Base-by-base conservation (phyloP, 2,329 filamentous ascomycete species). In the Pestalotiopsis fici region DNA sequence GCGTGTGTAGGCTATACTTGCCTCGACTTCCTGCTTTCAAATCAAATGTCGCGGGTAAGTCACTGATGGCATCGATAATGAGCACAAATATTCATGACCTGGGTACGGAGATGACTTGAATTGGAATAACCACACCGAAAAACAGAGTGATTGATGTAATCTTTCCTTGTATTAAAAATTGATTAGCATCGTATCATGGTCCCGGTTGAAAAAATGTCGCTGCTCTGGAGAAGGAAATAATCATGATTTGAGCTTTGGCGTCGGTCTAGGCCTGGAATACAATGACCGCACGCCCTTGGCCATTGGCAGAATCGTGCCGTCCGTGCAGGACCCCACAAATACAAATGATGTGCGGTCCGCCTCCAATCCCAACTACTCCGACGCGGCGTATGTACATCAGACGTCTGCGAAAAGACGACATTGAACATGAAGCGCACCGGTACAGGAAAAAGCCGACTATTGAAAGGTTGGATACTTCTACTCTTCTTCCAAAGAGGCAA, bases 261-360 rank as follows among this genome's bases (percentile, higher is more conserved):
- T 11, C 15, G 57, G n/a, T 37, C 43, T 50, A 50, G 43, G 43
- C 43, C 43, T 50, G 6, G 43, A 50, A 21, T 50, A 50, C 43
- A 50, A 50, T 50, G 27, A 13, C 55, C 18, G 55, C 55, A 15
- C 5, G 28, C 57, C 13, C n/a, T 35, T 31, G 13, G 28, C 18
- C 21, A 35, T 60, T 60, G 57, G 57, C 31, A 60, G 57, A 31
- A 60, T 60, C 31, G 57, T 60, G 57, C 57, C 57, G 57, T 60
- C 13, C 57, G 37, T 60, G 57, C 57, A 60, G 57, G 25, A 13
- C 57, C 57, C 57, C 57, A 60, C 57, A 60, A n/a, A 37, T 37
- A 15, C 57, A n/a, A n/a, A n/a, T n/a, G n/a, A n/a, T n/a, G 13
- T 37, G 11, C 31, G 31, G 6, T 21, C 57, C 57, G 31, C 57